Evolutionary conservation across 306 rosid species (phyloP).

Genomic region (Prinsepia uniflora): DNA sequence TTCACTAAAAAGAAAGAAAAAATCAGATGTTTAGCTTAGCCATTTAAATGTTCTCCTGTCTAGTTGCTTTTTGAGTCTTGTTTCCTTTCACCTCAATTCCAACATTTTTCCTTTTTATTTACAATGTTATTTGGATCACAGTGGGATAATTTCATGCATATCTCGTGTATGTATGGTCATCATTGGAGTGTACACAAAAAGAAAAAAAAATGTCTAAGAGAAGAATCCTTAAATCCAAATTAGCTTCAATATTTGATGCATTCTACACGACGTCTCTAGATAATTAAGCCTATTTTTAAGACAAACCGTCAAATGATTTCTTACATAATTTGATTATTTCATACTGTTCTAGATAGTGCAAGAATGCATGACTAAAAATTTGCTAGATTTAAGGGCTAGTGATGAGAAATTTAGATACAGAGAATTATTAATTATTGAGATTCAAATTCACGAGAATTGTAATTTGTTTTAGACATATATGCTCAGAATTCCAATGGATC

Average conservation of each 20-base stretch:
- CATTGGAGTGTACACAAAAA: too few species aligned
- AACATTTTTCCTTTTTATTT: background rate
- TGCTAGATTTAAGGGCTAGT: background rate
- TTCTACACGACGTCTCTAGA: background rate
- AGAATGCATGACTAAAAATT: background rate
- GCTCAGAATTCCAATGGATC: background rate
- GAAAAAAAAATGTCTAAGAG: too few species aligned
- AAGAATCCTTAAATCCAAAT: background rate
- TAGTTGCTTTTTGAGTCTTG: background rate
- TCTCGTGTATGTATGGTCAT: too few species aligned
- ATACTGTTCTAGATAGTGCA: slow-evolving; percentile 1
- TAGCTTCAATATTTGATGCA: background rate
- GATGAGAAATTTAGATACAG: background rate
- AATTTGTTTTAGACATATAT: background rate
- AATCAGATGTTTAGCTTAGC: background rate
- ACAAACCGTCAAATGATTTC: background rate
- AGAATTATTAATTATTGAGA: background rate
- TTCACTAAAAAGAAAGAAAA: background rate
- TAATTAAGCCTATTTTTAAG: background rate
- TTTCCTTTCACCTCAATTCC: background rate
- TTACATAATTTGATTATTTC: background rate
- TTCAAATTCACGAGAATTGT: background rate
- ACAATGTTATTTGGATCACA: background rate
- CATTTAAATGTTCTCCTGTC: background rate
- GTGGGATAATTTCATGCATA: too few species aligned